Percentiles rank a stretch among this genome's conserved stretches.
Conservation (phyloP, 2,329 filamentous ascomycete species). For the Stylonectria norvegica region DNA sequence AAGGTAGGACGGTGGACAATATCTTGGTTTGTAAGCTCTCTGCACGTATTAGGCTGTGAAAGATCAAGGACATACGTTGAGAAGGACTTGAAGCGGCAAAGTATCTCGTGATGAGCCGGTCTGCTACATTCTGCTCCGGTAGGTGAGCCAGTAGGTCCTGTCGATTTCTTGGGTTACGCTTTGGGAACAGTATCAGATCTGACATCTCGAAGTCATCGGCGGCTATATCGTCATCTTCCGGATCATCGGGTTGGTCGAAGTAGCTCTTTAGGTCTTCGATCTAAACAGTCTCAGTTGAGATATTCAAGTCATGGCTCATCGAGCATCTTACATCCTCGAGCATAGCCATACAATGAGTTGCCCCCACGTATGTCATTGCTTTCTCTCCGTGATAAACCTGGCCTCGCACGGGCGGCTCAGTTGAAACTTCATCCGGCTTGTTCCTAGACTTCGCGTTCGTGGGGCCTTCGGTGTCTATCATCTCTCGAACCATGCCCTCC, state of each 20-base stretch:
- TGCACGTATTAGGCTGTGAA: not conserved
- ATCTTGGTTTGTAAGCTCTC: conserved; percentile 34
- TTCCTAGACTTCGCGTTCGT: conserved; percentile 1
- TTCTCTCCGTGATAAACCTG: conserved; percentile 43
- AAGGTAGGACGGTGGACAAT: conserved; percentile 53
- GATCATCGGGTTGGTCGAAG: conserved; percentile 47
- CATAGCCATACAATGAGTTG: conserved; percentile 59
- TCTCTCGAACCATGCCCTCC: conserved; percentile 55
- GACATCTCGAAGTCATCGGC: conserved; percentile 35
- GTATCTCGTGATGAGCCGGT: conserved; percentile 51
- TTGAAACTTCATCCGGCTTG: conserved; percentile 8
- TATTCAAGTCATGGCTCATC: not conserved
- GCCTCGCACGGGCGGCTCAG: conserved; percentile 29
- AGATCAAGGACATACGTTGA: conserved; percentile 42
- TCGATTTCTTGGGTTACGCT: conserved; percentile 37
- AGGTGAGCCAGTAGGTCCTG: conserved; percentile 47
- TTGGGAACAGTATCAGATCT: conserved; percentile 43
- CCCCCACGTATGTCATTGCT: conserved; percentile 53
- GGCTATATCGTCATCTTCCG: conserved; percentile 32
- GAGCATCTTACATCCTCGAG: conserved; percentile 50
- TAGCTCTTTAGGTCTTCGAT: conserved; percentile 58
- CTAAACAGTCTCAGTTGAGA: conserved; percentile 30
- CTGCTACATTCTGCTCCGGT: conserved; percentile 45
- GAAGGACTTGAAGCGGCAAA: conserved; percentile 53
- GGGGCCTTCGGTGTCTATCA: conserved; percentile 44